phyloP scores from a whole-genome alignment of 2,329 filamentous ascomycete genomes.

The Phialemoniopsis sp. region DNA sequence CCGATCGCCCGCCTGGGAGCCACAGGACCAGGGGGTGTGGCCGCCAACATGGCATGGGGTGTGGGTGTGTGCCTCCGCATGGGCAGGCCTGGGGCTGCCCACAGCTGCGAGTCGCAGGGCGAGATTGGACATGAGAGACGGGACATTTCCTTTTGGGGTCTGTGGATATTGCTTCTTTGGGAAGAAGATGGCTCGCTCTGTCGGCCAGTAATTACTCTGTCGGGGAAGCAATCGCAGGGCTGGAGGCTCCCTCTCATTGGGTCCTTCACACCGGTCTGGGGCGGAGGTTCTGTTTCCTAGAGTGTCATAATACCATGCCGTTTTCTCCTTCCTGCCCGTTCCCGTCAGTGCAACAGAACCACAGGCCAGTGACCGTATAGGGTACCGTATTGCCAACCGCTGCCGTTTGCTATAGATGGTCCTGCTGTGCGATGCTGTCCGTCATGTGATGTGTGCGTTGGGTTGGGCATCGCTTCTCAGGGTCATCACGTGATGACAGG shows the following conservation, averaged over 20 bases:
- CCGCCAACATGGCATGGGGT: neutral
- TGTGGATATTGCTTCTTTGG: conserved; percentile 29
- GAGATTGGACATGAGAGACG: conserved; percentile 5
- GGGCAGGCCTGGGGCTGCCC: no score
- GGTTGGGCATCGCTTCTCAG: neutral
- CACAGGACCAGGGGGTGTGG: neutral
- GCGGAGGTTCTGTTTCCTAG: conserved; percentile 3
- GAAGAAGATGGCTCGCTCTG: conserved; percentile 11
- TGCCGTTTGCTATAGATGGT: neutral
- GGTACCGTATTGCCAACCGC: neutral
- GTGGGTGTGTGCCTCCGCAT: neutral
- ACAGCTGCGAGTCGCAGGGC: no score
- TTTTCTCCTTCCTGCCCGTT: no score
- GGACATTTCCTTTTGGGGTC: conserved; percentile 27
- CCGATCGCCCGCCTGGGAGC: neutral
- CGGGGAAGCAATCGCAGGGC: neutral
- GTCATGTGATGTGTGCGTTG: conserved; percentile 1
- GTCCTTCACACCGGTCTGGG: neutral
- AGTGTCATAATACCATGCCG: conserved; percentile 1
- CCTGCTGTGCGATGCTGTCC: neutral
- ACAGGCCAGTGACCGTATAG: neutral
- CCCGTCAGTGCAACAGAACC: no score
- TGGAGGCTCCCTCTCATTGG: conserved; percentile 8
- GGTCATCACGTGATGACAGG: neutral
- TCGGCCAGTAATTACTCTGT: conserved; percentile 2